Conservation (phyloP, 495 filamentous ascomycete species). For the Clavariopsis aquatica region DNA sequence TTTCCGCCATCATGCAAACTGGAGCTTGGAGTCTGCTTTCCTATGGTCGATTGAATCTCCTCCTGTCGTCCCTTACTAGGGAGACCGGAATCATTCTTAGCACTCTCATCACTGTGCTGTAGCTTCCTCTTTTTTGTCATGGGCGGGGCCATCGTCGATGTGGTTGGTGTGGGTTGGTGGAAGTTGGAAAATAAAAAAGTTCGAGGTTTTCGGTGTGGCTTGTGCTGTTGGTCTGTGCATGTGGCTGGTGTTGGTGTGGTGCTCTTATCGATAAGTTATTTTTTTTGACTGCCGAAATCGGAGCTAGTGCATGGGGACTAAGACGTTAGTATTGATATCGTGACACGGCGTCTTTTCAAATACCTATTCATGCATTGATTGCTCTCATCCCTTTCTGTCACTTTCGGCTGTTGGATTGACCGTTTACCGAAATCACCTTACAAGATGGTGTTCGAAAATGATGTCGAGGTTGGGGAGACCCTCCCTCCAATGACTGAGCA, state of each 20-base stretch:
- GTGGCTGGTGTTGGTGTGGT: slow-evolving; percentile 13
- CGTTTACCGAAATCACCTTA: not conserved
- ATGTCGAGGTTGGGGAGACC: slow-evolving; percentile 36
- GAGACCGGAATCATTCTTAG: slow-evolving; percentile 30
- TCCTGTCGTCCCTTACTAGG: not conserved
- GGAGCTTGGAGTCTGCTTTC: not conserved
- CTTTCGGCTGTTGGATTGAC: not conserved
- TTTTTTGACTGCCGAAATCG: not conserved
- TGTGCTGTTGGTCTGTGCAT: slow-evolving; percentile 2
- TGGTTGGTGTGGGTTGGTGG: not conserved
- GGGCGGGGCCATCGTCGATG: slow-evolving; percentile 36
- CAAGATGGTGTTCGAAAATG: slow-evolving; percentile 15
- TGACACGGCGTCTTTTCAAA: not conserved
- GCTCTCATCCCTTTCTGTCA: not conserved
- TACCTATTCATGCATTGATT: not conserved
- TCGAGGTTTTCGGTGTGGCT: slow-evolving; percentile 10
- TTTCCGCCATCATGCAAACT: not conserved
- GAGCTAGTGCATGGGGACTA: not conserved
- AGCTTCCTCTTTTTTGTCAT: slow-evolving; percentile 44
- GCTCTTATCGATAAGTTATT: slow-evolving; percentile 1
- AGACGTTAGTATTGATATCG: not conserved
- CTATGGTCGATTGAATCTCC: not conserved
- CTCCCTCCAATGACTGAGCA: slow-evolving; percentile 39
- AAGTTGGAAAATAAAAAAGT: slow-evolving; percentile 9
- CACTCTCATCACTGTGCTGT: slow-evolving; percentile 31